Conservation (phyloP, 306 rosid genomes). For the Arachis hypogaea region DNA sequence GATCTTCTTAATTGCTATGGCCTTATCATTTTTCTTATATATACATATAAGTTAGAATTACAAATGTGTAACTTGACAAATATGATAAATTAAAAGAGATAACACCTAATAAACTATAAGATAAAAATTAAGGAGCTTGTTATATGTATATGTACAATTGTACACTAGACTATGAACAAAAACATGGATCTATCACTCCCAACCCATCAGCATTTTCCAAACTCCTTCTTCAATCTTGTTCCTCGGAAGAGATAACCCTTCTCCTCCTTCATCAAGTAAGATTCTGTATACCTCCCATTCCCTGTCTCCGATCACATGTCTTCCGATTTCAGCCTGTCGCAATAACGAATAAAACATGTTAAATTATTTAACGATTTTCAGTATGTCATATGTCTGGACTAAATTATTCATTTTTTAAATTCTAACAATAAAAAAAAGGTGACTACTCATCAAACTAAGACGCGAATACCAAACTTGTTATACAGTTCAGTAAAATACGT, state of each 20-base stretch:
- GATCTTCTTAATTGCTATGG: conserved; percentile 39
- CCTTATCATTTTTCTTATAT: conserved; percentile 37
- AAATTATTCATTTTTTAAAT: too few relatives aligned
- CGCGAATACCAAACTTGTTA: too few relatives aligned
- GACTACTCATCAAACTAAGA: too few relatives aligned
- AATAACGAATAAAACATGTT: neutral
- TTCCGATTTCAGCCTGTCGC: conserved; percentile 78
- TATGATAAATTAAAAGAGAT: neutral
- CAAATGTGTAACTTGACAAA: conserved; percentile 35
- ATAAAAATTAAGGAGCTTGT: too few relatives aligned
- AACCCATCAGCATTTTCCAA: conserved; percentile 96
- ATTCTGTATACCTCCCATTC: conserved; percentile 96
- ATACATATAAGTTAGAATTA: conserved; percentile 43
- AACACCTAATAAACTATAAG: too few relatives aligned
- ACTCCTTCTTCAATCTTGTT: conserved; percentile 71
- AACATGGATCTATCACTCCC: conserved; percentile 57
- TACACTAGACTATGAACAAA: conserved; percentile 28
- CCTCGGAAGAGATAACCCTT: conserved; percentile 56
- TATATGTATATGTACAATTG: conserved; percentile 19
- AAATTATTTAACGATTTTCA: too few relatives aligned
- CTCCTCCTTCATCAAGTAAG: conserved; percentile 92
- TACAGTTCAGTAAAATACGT: too few relatives aligned
- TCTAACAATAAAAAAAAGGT: too few relatives aligned
- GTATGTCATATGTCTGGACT: too few relatives aligned
- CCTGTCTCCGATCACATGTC: conserved; percentile 70